Base-by-base conservation (phyloP, 176 grass and related monocot genomes). In the Guadua angustifolia region DNA sequence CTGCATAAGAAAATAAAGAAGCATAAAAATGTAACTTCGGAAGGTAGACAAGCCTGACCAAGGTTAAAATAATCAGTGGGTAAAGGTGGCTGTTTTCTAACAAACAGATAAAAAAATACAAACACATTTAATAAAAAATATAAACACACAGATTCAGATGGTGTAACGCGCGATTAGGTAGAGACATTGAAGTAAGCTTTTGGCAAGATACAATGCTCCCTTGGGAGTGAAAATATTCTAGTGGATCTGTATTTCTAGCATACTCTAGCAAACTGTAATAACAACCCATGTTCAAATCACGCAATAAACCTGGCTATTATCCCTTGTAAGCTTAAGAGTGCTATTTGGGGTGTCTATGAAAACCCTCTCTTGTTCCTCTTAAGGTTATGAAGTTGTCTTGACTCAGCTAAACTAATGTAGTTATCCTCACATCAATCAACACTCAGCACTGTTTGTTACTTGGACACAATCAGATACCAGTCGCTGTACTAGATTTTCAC, bases 1-100 rank as follows among this genome's bases (percentile, higher is more conserved):
- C 95, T 98, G 71, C 65, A 86, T 45, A 40, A 49, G n/a, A 87
- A 74, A 78, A 78, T 52, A 6, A 71, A 75, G 71, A 16, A 46
- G 57, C 45, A 85, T 21, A 55, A 25, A 44, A 85, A 65, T 45
- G 24, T 19, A 75, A 47, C 2, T 26, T 0, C 25, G 0, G 9
- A 43, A 66, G 11, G 15, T 36, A 71, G 3, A 9, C 44, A 72
- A 64, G 66, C 32, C 67, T 24, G 40, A 57, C 55, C 39, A 76
- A 62, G 14, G 15, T 47, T 26, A 43, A 9, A 73, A 55, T 73
- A 67, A 59, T 9, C 25, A 58, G 29, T 8, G 42, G 7, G 5
- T 40, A 21, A 45, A 50, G 18, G 16, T 18, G 5, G 25, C 3
- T 11, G 32, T 49, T 57, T 59, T 61, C 4, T 80, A 74, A 85